Conservation (phyloP, 768 basidiomycete genomes). For the Candolleomyces eurysporus region DNA sequence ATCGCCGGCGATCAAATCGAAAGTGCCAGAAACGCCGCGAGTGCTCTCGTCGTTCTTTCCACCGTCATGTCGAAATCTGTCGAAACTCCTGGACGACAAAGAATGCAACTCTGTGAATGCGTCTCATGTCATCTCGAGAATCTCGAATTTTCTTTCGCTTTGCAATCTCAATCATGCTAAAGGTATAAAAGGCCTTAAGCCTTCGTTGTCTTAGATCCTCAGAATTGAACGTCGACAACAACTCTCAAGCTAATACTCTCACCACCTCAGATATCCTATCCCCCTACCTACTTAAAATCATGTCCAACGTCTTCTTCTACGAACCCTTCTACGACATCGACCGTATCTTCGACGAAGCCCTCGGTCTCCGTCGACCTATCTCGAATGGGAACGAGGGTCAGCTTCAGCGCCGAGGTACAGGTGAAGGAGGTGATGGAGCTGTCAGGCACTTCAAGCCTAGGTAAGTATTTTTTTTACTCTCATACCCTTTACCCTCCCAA, state of each 20-base stretch:
- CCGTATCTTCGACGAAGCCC: slow-evolving; percentile 6
- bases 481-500: no score
- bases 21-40: neutral
- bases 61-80: neutral
- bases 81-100: neutral
- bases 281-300: neutral
- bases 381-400: neutral
- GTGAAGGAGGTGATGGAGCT: slow-evolving; percentile 11
- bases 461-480: slow-evolving; percentile 13
- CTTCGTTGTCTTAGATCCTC: no score
- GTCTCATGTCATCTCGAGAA: no score
- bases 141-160: no score
- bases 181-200: no score
- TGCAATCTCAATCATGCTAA: no score
- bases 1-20: neutral
- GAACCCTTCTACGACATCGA: slow-evolving; percentile 13
- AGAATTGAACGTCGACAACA: neutral
- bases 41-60: neutral
- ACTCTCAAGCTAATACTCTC: neutral
- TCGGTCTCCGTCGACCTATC: neutral
- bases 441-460: slow-evolving; percentile 27
- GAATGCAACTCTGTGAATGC: neutral
- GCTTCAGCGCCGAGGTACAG: slow-evolving; percentile 4
- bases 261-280: neutral
- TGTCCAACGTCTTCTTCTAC: slow-evolving; percentile 12